phyloP scores from a whole-genome alignment of 805 yeast genomes.

The Candida vartiovaarae region DNA sequence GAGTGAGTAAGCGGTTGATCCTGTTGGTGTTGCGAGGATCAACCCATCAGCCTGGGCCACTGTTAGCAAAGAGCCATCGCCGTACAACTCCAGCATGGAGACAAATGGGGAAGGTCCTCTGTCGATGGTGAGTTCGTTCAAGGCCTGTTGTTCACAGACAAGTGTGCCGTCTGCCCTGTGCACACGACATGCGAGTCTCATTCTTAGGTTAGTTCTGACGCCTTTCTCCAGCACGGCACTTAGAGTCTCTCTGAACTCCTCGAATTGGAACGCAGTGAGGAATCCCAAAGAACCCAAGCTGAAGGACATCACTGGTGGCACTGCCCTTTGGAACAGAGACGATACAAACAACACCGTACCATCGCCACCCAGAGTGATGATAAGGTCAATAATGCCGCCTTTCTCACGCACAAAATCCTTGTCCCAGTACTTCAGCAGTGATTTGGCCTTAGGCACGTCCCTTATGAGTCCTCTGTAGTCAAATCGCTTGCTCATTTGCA shows the following conservation, averaged over 20 bases:
- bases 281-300: constrained; percentile 91
- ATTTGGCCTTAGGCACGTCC: constrained; percentile 37
- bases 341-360: constrained; percentile 92
- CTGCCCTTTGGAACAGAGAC: constrained; percentile 72
- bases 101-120: constrained; percentile 93
- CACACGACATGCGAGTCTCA: constrained; percentile 83
- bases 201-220: constrained; percentile 69
- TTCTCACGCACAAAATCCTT: constrained; percentile 41
- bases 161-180: constrained; percentile 33
- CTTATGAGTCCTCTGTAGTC: constrained; percentile 44
- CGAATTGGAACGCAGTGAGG: constrained; percentile 78
- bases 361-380: constrained; percentile 92
- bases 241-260: constrained; percentile 56
- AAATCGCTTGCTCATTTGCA: constrained; percentile 58
- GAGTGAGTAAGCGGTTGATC: constrained; percentile 91
- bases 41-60: constrained; percentile 93
- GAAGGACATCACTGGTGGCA: constrained; percentile 89
- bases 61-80: constrained; percentile 78
- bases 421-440: constrained; percentile 60
- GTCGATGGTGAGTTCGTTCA: constrained; percentile 86
- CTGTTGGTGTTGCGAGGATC: constrained; percentile 91
- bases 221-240: constrained; percentile 58
- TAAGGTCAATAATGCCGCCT: constrained; percentile 56
- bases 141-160: constrained; percentile 61
- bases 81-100: constrained; percentile 82